phyloP scores from a whole-genome alignment of 2,329 filamentous ascomycete genomes.

The Aschersonia sp. region DNA sequence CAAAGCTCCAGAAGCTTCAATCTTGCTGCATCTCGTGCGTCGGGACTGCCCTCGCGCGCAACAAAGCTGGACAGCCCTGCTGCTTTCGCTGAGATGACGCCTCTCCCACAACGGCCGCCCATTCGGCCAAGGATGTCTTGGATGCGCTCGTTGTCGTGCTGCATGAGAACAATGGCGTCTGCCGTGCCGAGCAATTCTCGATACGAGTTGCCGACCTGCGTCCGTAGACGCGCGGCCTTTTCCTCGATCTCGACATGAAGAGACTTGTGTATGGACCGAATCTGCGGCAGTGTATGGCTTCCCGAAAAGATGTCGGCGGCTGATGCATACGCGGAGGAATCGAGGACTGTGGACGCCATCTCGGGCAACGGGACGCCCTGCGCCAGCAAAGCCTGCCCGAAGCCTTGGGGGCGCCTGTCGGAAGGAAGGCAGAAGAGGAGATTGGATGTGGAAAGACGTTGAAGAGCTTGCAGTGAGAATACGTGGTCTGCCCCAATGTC shows the following conservation, averaged over 20 bases:
- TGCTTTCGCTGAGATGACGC: constrained; percentile 52
- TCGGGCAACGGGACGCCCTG: not conserved
- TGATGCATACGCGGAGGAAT: constrained; percentile 31
- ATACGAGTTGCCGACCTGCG: constrained; percentile 56
- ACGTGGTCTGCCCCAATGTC: too few relatives aligned
- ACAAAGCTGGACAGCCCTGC: constrained; percentile 37
- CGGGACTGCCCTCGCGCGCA: constrained; percentile 12
- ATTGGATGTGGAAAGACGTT: not conserved
- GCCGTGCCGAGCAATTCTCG: constrained; percentile 83
- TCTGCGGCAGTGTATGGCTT: constrained; percentile 45
- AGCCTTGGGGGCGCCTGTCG: too few relatives aligned
- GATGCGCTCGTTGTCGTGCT: constrained; percentile 57
- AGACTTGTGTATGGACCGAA: constrained; percentile 46
- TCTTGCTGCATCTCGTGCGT: constrained; percentile 23
- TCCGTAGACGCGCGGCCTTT: constrained; percentile 46
- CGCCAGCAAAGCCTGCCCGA: not conserved
- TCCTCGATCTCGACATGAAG: constrained; percentile 47
- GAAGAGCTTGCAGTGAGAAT: too few relatives aligned
- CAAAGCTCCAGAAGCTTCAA: constrained; percentile 37
- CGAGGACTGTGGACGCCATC: constrained; percentile 14
- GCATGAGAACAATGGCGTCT: constrained; percentile 88
- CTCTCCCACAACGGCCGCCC: constrained; percentile 63
- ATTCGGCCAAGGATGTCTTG: constrained; percentile 59
- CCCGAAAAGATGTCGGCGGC: constrained; percentile 40
- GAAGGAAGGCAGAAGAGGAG: not conserved